A percentile compares a stretch with the other conserved stretches of the same genome.
phyloP scores from a whole-genome alignment of 2,329 filamentous ascomycete species.

The Cladophialophora psammophila region DNA sequence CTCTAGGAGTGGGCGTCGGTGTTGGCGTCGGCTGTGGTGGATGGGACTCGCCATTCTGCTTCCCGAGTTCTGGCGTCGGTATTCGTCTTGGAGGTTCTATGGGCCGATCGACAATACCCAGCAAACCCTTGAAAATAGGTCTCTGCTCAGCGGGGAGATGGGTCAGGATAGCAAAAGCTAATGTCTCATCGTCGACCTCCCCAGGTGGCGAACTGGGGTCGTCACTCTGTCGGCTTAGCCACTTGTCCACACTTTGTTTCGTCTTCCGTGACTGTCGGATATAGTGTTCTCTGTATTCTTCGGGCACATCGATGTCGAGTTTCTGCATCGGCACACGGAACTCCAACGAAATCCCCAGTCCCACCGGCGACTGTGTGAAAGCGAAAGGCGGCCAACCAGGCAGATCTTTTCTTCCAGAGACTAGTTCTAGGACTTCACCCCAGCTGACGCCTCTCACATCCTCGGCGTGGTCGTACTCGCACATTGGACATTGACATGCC shows the following conservation, averaged over 20 bases:
- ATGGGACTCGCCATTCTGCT: conserved; percentile 20
- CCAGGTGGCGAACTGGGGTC: conserved; percentile 77
- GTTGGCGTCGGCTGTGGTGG: conserved; percentile 56
- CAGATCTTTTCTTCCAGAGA: conserved; percentile 85
- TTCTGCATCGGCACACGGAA: conserved; percentile 71
- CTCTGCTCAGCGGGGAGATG: conserved; percentile 78
- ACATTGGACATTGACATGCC: conserved; percentile 86
- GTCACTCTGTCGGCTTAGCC: conserved; percentile 80
- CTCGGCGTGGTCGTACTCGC: conserved; percentile 67
- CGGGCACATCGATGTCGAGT: conserved; percentile 91
- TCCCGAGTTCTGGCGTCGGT: conserved; percentile 37
- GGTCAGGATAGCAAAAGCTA: conserved; percentile 92
- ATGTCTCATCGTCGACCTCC: conserved; percentile 91
- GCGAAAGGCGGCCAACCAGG: conserved; percentile 90
- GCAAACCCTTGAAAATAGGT: conserved; percentile 80
- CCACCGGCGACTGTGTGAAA: conserved; percentile 65
- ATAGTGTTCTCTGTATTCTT: conserved; percentile 92
- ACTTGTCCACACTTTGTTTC: conserved; percentile 86
- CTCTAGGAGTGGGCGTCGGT: conserved; percentile 71
- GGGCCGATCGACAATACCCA: conserved; percentile 65
- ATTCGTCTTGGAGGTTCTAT: conserved; percentile 38
- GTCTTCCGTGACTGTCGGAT: conserved; percentile 91
- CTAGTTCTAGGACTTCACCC: conserved; percentile 93
- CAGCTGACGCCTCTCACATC: conserved; percentile 79
- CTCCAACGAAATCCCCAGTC: conserved; percentile 63